Conservation (phyloP, 495 filamentous ascomycete species). For the Podospora fimiseda region DNA sequence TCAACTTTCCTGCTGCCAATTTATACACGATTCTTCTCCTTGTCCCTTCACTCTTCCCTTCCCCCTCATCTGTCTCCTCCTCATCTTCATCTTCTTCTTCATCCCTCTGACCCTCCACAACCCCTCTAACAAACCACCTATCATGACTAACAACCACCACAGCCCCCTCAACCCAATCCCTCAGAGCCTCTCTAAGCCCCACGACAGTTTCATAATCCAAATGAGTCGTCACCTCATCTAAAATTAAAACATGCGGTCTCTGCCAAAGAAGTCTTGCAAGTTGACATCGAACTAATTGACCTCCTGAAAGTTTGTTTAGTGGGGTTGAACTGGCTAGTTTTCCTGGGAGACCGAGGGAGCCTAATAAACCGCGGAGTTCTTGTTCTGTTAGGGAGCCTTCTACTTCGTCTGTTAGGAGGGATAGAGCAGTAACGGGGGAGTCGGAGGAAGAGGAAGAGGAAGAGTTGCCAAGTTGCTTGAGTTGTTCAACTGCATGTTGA, state of each 20-base stretch:
- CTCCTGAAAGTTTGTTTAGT: conserved; percentile 61
- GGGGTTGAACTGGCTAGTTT: conserved; percentile 63
- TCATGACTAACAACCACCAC: conserved; percentile 72
- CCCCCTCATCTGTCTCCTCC: no score
- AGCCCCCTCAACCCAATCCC: conserved; percentile 61
- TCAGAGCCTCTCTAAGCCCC: conserved; percentile 58
- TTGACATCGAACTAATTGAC: conserved; percentile 72
- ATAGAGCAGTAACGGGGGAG: conserved; percentile 54
- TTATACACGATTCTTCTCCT: no score
- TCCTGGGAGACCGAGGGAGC: conserved; percentile 59
- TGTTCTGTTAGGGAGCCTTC: conserved; percentile 51
- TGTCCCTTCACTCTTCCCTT: no score
- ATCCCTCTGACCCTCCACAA: conserved; percentile 58
- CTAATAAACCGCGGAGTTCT: conserved; percentile 54
- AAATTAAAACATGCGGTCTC: conserved; percentile 64
- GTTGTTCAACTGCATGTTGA: conserved; percentile 66
- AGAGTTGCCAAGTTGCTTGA: conserved; percentile 43
- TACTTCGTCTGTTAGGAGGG: conserved; percentile 45
- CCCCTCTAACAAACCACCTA: conserved; percentile 62
- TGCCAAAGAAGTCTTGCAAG: conserved; percentile 62
- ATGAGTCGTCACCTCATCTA: conserved; percentile 85
- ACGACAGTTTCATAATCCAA: conserved; percentile 71
- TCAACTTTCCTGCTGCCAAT: no score
- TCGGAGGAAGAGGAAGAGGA: no score
- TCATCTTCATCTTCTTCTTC: conserved; percentile 38